Conservation (phyloP, 129 eudicot species). For the Chrysanthemum lavandulifolium region DNA sequence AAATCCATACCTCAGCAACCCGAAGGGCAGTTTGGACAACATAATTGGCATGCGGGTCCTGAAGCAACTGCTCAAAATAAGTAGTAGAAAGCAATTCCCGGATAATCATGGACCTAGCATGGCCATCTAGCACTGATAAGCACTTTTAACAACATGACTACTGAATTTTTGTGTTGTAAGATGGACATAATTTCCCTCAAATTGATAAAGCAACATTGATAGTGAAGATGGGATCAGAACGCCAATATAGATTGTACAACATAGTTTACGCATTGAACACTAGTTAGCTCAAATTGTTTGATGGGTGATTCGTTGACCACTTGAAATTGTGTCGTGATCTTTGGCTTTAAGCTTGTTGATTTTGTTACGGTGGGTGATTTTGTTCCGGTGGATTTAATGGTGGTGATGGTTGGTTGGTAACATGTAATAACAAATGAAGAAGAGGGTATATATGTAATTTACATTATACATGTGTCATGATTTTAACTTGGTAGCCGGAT, state of each 20-base stretch:
- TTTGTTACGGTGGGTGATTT: too few species aligned
- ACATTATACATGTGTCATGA: too few species aligned
- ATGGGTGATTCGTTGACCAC: too few species aligned
- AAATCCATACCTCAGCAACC: constrained; percentile 51
- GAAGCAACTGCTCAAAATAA: constrained; percentile 62
- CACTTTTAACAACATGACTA: constrained; percentile 78
- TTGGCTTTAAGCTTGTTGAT: too few species aligned
- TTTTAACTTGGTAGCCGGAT: too few species aligned
- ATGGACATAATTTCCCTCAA: constrained; percentile 56
- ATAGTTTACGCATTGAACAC: constrained; percentile 49
- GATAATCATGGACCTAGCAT: constrained; percentile 46
- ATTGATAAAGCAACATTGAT: constrained; percentile 41
- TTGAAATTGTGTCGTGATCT: too few species aligned
- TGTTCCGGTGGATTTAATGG: too few species aligned
- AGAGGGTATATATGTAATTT: too few species aligned
- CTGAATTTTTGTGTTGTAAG: constrained; percentile 73
- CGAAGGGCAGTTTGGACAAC: constrained; percentile 68
- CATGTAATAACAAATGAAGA: too few species aligned
- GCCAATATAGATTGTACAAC: constrained; percentile 67
- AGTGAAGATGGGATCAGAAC: constrained; percentile 53
- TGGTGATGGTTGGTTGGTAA: too few species aligned
- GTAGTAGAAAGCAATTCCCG: constrained; percentile 50
- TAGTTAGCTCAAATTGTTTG: neutral
- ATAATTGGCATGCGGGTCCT: constrained; percentile 77
- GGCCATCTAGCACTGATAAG: constrained; percentile 44